A percentile compares a stretch with the other conserved stretches of the same genome.
These are phyloP conservation scores for Apiospora pterosperma DNA, from an alignment of 2,329 filamentous ascomycete species.

Conservation along the genomic window DNA sequence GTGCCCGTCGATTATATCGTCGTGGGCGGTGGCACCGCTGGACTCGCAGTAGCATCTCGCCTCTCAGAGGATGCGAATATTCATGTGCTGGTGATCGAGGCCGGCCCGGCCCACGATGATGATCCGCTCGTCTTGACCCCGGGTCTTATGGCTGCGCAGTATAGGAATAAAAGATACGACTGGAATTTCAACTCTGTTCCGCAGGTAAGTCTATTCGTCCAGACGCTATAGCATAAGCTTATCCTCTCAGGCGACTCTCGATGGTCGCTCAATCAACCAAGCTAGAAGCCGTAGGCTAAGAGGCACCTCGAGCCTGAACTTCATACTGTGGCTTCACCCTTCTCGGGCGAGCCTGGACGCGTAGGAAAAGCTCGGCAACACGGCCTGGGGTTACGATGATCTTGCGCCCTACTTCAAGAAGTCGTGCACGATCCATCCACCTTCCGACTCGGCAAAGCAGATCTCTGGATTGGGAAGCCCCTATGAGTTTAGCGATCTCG, in stretches of 20 bases:
- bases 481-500: slow-evolving; percentile 25
- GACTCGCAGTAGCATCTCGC: slow-evolving; percentile 43
- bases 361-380: slow-evolving; percentile 25
- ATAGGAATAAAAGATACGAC: slow-evolving; percentile 34
- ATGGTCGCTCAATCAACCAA: slow-evolving; percentile 28
- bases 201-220: slow-evolving; percentile 25
- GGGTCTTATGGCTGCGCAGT: slow-evolving; percentile 25
- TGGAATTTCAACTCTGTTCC: slow-evolving; percentile 36
- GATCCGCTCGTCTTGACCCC: slow-evolving; percentile 34
- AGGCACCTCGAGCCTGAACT: slow-evolving; percentile 27
- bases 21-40: slow-evolving; percentile 45
- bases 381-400: slow-evolving; percentile 20
- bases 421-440: slow-evolving; percentile 3
- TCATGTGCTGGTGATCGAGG: slow-evolving; percentile 36
- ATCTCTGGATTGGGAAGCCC: slow-evolving; percentile 14
- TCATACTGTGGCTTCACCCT: slow-evolving; percentile 24
- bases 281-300: slow-evolving; percentile 30
- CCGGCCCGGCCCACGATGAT: slow-evolving; percentile 28
- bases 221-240: too few species aligned
- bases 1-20: slow-evolving; percentile 48
- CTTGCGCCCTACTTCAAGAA: slow-evolving; percentile 9
- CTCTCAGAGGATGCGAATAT: slow-evolving; percentile 35
- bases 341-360: slow-evolving; percentile 22
- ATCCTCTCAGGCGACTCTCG: slow-evolving; percentile 16
- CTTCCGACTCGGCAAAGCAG: background rate